Percentiles rank a stretch among this genome's conserved stretches.
Conservation (phyloP, 2,329 filamentous ascomycete species). For the Cercospora beticola region DNA sequence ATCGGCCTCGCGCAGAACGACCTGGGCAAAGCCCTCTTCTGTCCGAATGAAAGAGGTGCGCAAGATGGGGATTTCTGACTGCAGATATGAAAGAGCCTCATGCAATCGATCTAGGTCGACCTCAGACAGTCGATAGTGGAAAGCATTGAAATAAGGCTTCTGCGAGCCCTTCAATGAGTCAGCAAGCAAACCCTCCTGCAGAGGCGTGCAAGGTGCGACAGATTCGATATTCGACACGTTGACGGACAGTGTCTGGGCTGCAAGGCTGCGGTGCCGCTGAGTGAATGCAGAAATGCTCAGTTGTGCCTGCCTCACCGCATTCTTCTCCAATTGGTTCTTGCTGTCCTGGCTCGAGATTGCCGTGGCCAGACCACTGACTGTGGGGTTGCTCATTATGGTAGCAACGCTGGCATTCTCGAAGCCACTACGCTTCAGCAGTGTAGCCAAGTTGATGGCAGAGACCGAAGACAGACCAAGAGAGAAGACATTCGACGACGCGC, state of each 20-base stretch:
- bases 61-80: conserved; percentile 61
- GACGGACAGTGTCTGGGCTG: conserved; percentile 56
- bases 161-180: conserved; percentile 59
- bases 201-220: conserved; percentile 76
- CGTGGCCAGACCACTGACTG: conserved; percentile 44
- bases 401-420: conserved; percentile 63
- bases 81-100: conserved; percentile 58
- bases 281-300: conserved; percentile 59
- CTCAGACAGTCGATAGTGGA: conserved; percentile 58
- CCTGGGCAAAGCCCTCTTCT: conserved; percentile 73
- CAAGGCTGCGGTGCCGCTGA: conserved; percentile 58
- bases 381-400: conserved; percentile 61
- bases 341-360: conserved; percentile 30
- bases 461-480: conserved; percentile 88
- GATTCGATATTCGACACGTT: conserved; percentile 61
- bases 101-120: conserved; percentile 53
- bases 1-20: conserved; percentile 52
- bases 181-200: conserved; percentile 85
- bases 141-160: conserved; percentile 74
- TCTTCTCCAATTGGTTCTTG: conserved; percentile 26
- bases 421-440: conserved; percentile 62
- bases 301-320: conserved; percentile 51
- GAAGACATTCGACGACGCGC: conserved; percentile 67
- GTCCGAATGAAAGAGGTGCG: conserved; percentile 72
- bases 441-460: conserved; percentile 70